Base-by-base conservation (phyloP, 495 filamentous ascomycete species). In the Staphylotrichum longicolle region DNA sequence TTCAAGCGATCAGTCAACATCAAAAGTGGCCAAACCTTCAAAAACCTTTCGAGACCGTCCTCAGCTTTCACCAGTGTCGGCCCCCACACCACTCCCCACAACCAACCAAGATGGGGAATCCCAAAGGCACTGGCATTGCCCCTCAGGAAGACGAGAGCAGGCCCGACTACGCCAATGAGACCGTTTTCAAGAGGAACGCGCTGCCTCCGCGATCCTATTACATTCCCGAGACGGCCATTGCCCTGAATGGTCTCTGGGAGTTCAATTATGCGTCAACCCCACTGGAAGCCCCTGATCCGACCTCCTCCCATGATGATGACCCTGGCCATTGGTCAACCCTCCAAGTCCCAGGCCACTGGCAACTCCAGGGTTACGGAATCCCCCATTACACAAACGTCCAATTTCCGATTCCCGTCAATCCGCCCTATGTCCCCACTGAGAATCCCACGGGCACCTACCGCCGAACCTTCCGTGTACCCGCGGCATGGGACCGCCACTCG, bases 371-470 rank as follows among this genome's bases (percentile, higher is more conserved):
- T 40, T 82, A 84, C 60, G 85, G 85, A 7, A 67, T 67, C n/a
- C 78, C 77, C 4, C 83, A 87, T 44, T 88, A 88, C 63, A 86
- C 83, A 7, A 88, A 88, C 50, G 74, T 82, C 48, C 71, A 79
- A 30, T 87, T 81, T 59, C 86, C 84, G 0, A 82, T 88, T 45
- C 84, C 85, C 2, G 77, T 82, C 10, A 75, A 81, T 55, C 86
- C 86, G 6, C 86, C 85, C 1, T 72, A 75, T 61, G 78, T 84
- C 3, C 83, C 85, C 0, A 75, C 81, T 10, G 74, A 80, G 20
- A 88, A 89, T 45, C 81, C 84, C 11, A 87, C 83, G 0, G 85
- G 86, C 3, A 80, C 79, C n/a, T 89, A 88, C 63, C 72, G 80
- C 11, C 77, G 77, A 15, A 74, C 72, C 7, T 88, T 88, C 57